These are phyloP conservation scores for Gonium pectorale DNA, from an alignment of 139 green algal genomes.

Conservation along the genomic window DNA sequence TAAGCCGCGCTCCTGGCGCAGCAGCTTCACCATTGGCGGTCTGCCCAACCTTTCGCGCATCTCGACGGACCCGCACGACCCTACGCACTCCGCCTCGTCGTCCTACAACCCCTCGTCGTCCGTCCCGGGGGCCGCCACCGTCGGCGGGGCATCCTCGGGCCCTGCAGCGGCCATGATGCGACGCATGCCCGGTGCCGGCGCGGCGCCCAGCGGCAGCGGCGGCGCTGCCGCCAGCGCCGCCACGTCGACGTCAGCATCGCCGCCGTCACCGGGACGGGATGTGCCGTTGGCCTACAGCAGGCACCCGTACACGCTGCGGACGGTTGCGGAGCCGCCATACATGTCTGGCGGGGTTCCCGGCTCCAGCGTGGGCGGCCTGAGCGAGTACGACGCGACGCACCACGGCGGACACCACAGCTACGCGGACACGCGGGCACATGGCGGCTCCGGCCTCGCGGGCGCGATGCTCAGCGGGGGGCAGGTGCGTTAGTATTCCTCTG, in stretches of 20 bases:
- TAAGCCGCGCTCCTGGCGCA: slow-evolving; percentile 37
- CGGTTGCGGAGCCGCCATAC: background rate
- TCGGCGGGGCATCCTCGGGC: slow-evolving; percentile 9
- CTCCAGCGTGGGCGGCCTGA: slow-evolving; percentile 20
- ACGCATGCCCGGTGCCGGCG: slow-evolving; percentile 7
- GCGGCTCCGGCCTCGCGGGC: slow-evolving; percentile 11
- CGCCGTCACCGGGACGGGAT: slow-evolving; percentile 28
- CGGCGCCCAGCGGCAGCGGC: background rate
- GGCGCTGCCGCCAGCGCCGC: slow-evolving; percentile 17
- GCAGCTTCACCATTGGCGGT: slow-evolving; percentile 35
- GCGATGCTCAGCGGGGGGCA: background rate
- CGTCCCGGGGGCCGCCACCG: slow-evolving; percentile 1
- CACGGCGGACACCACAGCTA: slow-evolving; percentile 8
- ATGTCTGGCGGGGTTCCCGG: background rate
- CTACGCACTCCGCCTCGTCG: slow-evolving; percentile 8
- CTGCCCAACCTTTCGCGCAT: slow-evolving; percentile 41
- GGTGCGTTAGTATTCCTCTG: no score
- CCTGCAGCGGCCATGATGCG: slow-evolving; percentile 22
- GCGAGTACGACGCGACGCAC: slow-evolving; percentile 31
- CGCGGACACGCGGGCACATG: slow-evolving; percentile 30
- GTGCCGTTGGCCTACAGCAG: slow-evolving; percentile 43
- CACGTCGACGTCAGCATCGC: slow-evolving; percentile 36
- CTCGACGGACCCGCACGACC: slow-evolving; percentile 19
- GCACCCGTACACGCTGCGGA: slow-evolving; percentile 53
- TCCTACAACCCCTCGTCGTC: slow-evolving; percentile 42